phyloP scores from a whole-genome alignment of 176 grass and related monocot genomes.

The Carex myosuroides region DNA sequence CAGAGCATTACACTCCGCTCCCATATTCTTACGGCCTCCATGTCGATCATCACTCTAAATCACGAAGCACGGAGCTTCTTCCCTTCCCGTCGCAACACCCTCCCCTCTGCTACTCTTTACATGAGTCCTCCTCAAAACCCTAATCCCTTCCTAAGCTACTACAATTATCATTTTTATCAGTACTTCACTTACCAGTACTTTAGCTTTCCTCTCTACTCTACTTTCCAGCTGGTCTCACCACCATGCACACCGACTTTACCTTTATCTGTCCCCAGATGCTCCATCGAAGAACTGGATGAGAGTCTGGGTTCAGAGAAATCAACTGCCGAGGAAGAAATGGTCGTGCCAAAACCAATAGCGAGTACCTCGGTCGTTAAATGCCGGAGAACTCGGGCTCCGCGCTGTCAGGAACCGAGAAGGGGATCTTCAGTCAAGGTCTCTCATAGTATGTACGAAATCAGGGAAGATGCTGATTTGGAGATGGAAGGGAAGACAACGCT shows the following conservation, averaged over 20 bases:
- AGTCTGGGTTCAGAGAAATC: neutral
- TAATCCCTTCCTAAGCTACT: neutral
- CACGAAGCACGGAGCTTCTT: neutral
- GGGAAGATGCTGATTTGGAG: neutral
- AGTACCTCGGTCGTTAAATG: neutral
- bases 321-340: neutral
- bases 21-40: neutral
- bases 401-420: neutral
- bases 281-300: neutral
- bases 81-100: neutral
- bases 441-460: neutral
- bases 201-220: neutral
- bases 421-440: neutral
- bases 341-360: neutral
- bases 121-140: neutral
- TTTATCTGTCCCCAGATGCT: neutral
- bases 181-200: neutral
- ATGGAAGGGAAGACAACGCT: constrained; percentile 11
- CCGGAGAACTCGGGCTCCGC: neutral
- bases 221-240: neutral
- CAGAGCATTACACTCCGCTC: neutral
- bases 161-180: neutral
- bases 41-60: neutral
- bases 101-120: neutral
- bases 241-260: neutral